Conservation (phyloP, 148 eudicot species). For the Drosera capensis region DNA sequence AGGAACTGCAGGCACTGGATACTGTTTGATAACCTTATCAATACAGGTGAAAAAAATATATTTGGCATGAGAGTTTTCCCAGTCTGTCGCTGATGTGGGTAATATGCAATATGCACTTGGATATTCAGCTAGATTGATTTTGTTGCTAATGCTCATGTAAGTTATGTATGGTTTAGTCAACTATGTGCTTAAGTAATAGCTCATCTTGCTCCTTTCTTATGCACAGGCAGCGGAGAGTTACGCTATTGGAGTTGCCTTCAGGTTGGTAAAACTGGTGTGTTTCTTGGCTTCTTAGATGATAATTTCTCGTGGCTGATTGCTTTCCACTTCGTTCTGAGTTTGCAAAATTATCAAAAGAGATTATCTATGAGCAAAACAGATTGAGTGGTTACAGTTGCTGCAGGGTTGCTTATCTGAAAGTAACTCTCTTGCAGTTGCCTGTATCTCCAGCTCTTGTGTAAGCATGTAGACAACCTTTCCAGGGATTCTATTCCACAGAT, state of each 20-base stretch:
- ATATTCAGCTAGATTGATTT: too few species aligned
- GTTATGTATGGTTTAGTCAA: too few species aligned
- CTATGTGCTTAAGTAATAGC: too few species aligned
- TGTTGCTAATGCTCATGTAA: too few species aligned
- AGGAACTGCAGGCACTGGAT: slow-evolving; percentile 81
- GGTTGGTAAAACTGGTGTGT: slow-evolving; percentile 25
- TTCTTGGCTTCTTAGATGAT: neutral
- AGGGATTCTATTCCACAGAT: slow-evolving; percentile 58
- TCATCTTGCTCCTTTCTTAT: slow-evolving; percentile 9
- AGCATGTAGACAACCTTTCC: slow-evolving; percentile 58
- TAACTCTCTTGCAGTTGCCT: slow-evolving; percentile 44
- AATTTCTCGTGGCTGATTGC: neutral
- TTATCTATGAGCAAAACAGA: too few species aligned
- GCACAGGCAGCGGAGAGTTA: slow-evolving; percentile 88
- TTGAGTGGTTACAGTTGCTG: too few species aligned
- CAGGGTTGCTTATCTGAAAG: neutral
- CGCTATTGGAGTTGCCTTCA: slow-evolving; percentile 76
- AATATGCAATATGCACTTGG: too few species aligned
- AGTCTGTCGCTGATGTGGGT: neutral
- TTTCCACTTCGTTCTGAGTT: too few species aligned
- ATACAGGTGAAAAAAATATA: slow-evolving; percentile 53
- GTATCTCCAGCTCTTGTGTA: slow-evolving; percentile 70
- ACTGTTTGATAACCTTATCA: slow-evolving; percentile 65
- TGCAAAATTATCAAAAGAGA: too few species aligned
- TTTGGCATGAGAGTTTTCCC: neutral